phyloP scores from a whole-genome alignment of 768 basidiomycete species.

The Chalciporus chontae region DNA sequence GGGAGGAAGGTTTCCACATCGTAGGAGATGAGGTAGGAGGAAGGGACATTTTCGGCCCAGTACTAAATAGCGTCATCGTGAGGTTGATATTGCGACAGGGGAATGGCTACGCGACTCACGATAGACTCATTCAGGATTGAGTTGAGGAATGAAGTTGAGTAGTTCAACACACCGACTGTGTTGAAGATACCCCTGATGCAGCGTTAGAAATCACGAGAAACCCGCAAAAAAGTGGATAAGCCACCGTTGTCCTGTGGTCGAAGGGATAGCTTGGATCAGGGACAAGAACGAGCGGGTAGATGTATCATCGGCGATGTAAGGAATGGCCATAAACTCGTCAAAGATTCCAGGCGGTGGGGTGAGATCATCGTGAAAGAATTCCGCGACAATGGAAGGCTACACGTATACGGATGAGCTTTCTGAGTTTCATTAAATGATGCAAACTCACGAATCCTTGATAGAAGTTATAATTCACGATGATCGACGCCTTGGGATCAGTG shows the following conservation, averaged over 20 bases:
- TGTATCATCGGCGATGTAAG: background rate
- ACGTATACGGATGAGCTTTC: too few species aligned
- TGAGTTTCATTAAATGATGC: too few species aligned
- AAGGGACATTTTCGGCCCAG: constrained; percentile 6
- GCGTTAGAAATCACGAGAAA: too few species aligned
- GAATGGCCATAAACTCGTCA: constrained; percentile 22
- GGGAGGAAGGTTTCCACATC: constrained; percentile 52
- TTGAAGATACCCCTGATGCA: background rate
- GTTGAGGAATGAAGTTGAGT: constrained; percentile 15
- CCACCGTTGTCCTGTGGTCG: background rate
- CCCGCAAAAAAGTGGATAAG: too few species aligned
- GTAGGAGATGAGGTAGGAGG: background rate
- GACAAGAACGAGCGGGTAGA: constrained; percentile 15
- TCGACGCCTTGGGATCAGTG: constrained; percentile 23
- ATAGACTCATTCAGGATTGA: constrained; percentile 15
- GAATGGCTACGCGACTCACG: too few species aligned
- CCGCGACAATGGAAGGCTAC: constrained; percentile 7
- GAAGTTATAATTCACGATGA: constrained; percentile 44
- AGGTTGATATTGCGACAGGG: too few species aligned
- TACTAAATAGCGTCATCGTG: background rate
- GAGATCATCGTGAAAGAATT: constrained; percentile 56
- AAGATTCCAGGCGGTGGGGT: constrained; percentile 15
- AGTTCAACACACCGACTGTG: constrained; percentile 1
- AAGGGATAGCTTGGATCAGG: constrained; percentile 7
- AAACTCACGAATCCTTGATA: background rate